Evolutionary conservation across 441 rosid genomes (phyloP).

Genomic region (Populus trichocarpa): DNA sequence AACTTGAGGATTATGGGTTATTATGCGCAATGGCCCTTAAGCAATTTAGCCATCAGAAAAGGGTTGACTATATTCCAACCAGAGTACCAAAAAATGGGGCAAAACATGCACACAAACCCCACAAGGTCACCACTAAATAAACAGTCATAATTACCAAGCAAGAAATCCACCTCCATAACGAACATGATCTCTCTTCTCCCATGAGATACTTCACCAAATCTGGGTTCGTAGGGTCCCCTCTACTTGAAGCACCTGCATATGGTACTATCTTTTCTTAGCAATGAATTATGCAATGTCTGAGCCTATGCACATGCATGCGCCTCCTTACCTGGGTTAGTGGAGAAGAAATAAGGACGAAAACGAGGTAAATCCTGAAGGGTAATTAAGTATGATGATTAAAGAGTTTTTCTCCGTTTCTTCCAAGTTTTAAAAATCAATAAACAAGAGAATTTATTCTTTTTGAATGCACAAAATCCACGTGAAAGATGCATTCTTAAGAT

Average conservation of each 20-base stretch:
- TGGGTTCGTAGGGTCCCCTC: not conserved
- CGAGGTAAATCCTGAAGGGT: no score
- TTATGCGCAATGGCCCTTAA: not conserved
- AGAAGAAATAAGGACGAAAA: not conserved
- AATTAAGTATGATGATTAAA: no score
- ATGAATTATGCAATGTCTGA: no score
- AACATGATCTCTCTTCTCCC: not conserved
- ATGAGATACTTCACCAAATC: not conserved
- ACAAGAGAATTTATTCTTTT: no score
- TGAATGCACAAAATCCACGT: no score
- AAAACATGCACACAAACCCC: constrained; percentile 7
- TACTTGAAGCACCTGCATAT: no score
- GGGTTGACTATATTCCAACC: constrained; percentile 13
- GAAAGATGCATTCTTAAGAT: no score
- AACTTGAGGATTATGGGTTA: not conserved
- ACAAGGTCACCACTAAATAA: not conserved
- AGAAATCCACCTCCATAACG: not conserved
- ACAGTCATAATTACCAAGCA: not conserved
- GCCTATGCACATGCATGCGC: not conserved
- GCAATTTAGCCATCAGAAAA: not conserved
- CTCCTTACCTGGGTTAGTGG: not conserved
- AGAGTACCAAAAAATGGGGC: constrained; percentile 1
- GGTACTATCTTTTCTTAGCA: no score
- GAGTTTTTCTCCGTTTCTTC: no score
- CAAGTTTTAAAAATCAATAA: no score